These are phyloP conservation scores for Lactarius akahatsu DNA, from an alignment of 768 basidiomycete genomes.

Conservation along the genomic window DNA sequence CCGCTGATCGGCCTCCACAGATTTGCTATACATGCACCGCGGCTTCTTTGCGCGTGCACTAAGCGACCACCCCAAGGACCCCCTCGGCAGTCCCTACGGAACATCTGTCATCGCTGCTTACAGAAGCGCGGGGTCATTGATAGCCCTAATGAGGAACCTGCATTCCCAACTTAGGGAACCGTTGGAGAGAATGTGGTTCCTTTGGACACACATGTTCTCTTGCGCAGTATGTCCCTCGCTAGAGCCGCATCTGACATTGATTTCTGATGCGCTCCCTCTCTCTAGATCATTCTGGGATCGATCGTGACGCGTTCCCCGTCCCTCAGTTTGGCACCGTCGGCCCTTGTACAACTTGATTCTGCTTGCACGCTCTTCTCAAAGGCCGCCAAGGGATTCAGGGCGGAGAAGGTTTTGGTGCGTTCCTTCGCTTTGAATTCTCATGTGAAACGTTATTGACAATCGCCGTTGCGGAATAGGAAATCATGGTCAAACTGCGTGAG, in stretches of 20 bases:
- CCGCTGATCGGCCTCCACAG: slow-evolving; percentile 11
- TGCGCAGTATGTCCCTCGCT: slow-evolving; percentile 52
- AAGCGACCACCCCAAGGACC: slow-evolving; percentile 60
- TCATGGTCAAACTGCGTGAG: slow-evolving; percentile 62
- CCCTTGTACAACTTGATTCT: slow-evolving; percentile 69
- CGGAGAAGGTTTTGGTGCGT: slow-evolving; percentile 61
- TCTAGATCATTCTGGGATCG: slow-evolving; percentile 66
- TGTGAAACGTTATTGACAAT: background rate
- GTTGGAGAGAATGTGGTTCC: slow-evolving; percentile 70
- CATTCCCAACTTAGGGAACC: slow-evolving; percentile 65
- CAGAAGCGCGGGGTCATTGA: slow-evolving; percentile 63
- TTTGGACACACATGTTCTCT: slow-evolving; percentile 71
- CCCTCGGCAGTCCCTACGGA: slow-evolving; percentile 67
- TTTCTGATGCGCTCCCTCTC: slow-evolving; percentile 5
- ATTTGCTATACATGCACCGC: slow-evolving; percentile 64
- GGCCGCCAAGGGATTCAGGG: slow-evolving; percentile 63
- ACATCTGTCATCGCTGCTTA: slow-evolving; percentile 69
- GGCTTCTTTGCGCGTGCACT: slow-evolving; percentile 72
- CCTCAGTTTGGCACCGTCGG: slow-evolving; percentile 74
- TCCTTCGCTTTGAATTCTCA: no score
- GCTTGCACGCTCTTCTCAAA: slow-evolving; percentile 74
- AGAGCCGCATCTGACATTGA: background rate
- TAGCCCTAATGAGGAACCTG: slow-evolving; percentile 61
- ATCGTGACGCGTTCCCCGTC: slow-evolving; percentile 78
- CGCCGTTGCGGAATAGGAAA: slow-evolving; percentile 42